Base-by-base conservation (phyloP, 2,329 filamentous ascomycete genomes). In the Cladosporium sp. region DNA sequence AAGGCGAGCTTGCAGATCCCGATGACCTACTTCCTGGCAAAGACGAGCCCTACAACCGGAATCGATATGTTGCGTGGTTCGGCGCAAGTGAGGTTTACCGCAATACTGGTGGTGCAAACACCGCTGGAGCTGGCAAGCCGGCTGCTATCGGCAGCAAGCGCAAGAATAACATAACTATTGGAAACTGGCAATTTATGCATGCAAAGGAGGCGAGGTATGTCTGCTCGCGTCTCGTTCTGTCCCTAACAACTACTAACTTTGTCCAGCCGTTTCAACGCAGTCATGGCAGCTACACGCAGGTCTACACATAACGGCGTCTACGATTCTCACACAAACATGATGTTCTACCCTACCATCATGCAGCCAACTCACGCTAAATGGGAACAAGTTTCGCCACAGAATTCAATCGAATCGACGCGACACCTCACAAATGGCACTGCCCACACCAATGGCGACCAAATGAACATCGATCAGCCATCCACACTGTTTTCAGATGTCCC, bases 31-130 rank as follows among this genome's bases (percentile, higher is more conserved):
- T 92, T 42, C 84, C 92, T 25, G 82, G 83, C 8, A 79, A 82
- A n/a, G 89, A 88, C 39, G 88, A 95, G 71, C 82, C 87, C n/a
- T 99, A 99, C 81, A 97, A 99, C 80, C 92, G 93, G 77, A 99
- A 99, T 71, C 92, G 97, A 73, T 99, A 97, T 70, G 94, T 99
- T 28, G 94, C 94, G 28, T 99, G 94, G 94, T 92, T 96, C 72
- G 94, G 94, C 51, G 94, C 94, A 50, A 97, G 93, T 73, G 88
- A 90, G 39, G 94, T 99, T 22, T 99, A 99, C 72, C 92, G 97
- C 72, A 91, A 89, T 12, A 87, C 86, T 59, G 63, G 63, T 39
- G 50, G 63, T 28, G 61, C 56, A 20, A 61, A 60, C 19, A 58
- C 58, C 9, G 62, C 60, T 9, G 66, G 66, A 34, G 84, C 82